These are phyloP conservation scores for Plenodomus lindquistii DNA, from an alignment of 2,329 filamentous ascomycete genomes.

Conservation along the genomic window DNA sequence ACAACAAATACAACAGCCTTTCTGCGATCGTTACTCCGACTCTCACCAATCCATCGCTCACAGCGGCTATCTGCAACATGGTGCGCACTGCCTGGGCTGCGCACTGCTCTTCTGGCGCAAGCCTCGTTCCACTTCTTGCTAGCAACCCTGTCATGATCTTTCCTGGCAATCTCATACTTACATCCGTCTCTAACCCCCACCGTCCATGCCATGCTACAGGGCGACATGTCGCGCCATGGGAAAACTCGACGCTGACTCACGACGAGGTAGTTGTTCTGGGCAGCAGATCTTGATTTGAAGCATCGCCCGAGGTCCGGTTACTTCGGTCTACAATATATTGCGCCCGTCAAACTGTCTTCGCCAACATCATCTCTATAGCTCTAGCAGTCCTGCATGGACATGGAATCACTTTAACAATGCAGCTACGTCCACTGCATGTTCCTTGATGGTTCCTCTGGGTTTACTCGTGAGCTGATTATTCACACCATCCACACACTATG, in stretches of 20 bases:
- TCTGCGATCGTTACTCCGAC: slow-evolving; percentile 13
- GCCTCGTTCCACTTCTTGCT: slow-evolving; percentile 37
- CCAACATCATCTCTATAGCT: too few species aligned
- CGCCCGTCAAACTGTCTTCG: too few species aligned
- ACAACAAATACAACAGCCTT: too few species aligned
- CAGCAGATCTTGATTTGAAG: neutral
- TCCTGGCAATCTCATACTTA: slow-evolving; percentile 42
- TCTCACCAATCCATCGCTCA: slow-evolving; percentile 28
- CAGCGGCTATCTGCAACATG: slow-evolving; percentile 30
- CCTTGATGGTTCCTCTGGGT: too few species aligned
- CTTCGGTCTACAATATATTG: too few species aligned
- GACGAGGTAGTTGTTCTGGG: slow-evolving; percentile 31
- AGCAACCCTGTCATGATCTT: slow-evolving; percentile 48
- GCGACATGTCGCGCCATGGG: slow-evolving; percentile 25
- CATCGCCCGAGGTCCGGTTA: too few species aligned
- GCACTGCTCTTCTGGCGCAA: slow-evolving; percentile 37
- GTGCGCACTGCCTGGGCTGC: slow-evolving; percentile 44
- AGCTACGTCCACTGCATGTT: too few species aligned
- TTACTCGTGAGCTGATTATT: too few species aligned
- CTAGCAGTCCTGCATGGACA: too few species aligned
- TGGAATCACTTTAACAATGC: too few species aligned
- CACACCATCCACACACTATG: neutral
- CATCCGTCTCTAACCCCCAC: slow-evolving; percentile 35
- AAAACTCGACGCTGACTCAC: slow-evolving; percentile 31
- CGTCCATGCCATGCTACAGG: slow-evolving; percentile 25